Evolutionary conservation across 2,329 filamentous ascomycete species (phyloP).

Genomic region (Aspergillus hiratsukae): DNA sequence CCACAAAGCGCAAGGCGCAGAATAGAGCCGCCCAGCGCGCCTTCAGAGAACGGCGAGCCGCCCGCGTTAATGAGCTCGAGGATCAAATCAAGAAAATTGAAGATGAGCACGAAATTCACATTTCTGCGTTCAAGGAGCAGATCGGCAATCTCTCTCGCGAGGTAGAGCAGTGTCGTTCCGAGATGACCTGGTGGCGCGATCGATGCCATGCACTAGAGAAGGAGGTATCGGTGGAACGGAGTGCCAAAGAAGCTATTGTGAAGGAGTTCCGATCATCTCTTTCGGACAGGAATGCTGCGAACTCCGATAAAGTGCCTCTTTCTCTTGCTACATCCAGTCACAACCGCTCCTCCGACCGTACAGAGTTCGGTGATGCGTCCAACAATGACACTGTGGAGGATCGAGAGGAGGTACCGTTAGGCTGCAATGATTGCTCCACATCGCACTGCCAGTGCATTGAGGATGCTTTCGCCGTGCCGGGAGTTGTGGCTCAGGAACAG

Average conservation of each 20-base stretch:
- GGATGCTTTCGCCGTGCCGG: slow-evolving; percentile 48
- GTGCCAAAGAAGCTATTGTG: slow-evolving; percentile 40
- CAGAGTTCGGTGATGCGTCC: slow-evolving; percentile 1
- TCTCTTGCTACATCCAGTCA: slow-evolving; percentile 10
- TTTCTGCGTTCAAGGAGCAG: slow-evolving; percentile 51
- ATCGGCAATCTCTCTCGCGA: slow-evolving; percentile 58
- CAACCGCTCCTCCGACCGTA: slow-evolving; percentile 1
- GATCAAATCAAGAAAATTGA: slow-evolving; percentile 48
- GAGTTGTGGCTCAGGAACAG: slow-evolving; percentile 36
- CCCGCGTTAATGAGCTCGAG: slow-evolving; percentile 68
- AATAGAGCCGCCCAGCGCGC: slow-evolving; percentile 88
- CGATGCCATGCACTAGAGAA: slow-evolving; percentile 61
- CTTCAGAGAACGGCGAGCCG: slow-evolving; percentile 81
- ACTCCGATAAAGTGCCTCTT: slow-evolving; percentile 38
- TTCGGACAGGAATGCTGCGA: slow-evolving; percentile 16
- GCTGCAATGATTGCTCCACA: slow-evolving; percentile 63
- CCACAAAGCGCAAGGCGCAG: slow-evolving; percentile 89
- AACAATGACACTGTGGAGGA: slow-evolving; percentile 15
- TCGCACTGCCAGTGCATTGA: slow-evolving; percentile 60
- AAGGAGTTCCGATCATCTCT: slow-evolving; percentile 38
- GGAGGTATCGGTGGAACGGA: slow-evolving; percentile 48
- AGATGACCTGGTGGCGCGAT: slow-evolving; percentile 43
- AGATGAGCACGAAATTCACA: slow-evolving; percentile 42
- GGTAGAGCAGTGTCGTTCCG: slow-evolving; percentile 59
- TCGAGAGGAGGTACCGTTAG: slow-evolving; percentile 43